Base-by-base conservation (phyloP, 1,284 basidiomycete genomes). In the Leccinum solheimii region DNA sequence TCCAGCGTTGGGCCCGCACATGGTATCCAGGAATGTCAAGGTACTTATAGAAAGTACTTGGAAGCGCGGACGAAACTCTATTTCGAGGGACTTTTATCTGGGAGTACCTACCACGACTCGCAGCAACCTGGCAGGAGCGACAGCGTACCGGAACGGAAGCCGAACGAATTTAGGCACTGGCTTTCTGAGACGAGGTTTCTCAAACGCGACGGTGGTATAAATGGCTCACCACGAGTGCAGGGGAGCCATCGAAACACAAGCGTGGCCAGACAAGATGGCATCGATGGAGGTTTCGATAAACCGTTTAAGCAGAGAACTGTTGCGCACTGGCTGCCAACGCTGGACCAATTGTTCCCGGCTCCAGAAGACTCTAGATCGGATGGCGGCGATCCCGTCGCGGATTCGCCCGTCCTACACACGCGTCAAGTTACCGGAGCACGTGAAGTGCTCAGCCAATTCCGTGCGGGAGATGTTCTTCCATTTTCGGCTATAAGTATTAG, bases 21-120 rank as follows among this genome's bases (percentile, higher is more conserved):
- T 32, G 81, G 80, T 38, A 76, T 84, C 53, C 78, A 83, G 66
- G 83, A 86, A 68, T 79, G 74, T 56, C 77, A 81, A 58, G 84
- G 83, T 34, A 80, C 81, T 5, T 87, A 86, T 69, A 78, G 77
- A 62, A 72, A 77, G 48, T 79, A 81, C 66, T 86, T 86, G 85
- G 76, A 80, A 61, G 76, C 79, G 61, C 81, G 78, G 67, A 72
- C 75, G 32, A 76, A 76, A 59, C 71, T 77, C 49, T 84, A 82
- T 69, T 83, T 80, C 62, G 74, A 80, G 56, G 72, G 73, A 1
- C 69, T 80, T 53, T 56, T 79, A 54, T 55, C 65, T 27, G 59
- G 50, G 19, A 21, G 11, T 13, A 61, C 64, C 61, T 57, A 16
- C 55, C 62, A 61, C 9, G 51, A 45, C 32, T 36, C 62, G 34